A percentile compares a stretch with the other conserved stretches of the same genome.
Conservation (phyloP, 768 basidiomycete genomes). For the Holtermannia corniformis region DNA sequence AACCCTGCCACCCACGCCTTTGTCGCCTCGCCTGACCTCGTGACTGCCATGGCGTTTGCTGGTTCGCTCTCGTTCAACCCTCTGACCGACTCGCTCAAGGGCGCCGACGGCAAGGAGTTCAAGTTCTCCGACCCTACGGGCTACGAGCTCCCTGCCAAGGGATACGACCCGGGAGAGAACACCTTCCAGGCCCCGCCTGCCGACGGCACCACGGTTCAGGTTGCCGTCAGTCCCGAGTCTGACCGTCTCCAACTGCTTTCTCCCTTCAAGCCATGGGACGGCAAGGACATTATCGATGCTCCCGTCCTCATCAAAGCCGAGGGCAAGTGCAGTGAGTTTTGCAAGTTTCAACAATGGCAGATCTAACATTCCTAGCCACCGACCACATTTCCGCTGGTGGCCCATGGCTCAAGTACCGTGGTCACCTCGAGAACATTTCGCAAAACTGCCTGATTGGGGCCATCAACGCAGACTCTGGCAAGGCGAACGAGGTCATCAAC, state of each 20-base stretch:
- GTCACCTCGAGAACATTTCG: constrained; percentile 96
- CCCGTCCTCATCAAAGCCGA: constrained; percentile 95
- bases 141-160: constrained; percentile 83
- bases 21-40: constrained; percentile 53
- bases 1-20: constrained; percentile 87
- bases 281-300: constrained; percentile 76
- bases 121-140: constrained; percentile 90
- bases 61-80: constrained; percentile 96
- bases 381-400: constrained; percentile 97
- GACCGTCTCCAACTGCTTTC: constrained; percentile 83
- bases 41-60: constrained; percentile 93
- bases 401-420: constrained; percentile 99
- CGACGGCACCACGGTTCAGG: constrained; percentile 71
- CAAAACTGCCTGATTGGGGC: constrained; percentile 98
- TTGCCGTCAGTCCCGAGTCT: constrained; percentile 72
- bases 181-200: constrained; percentile 91
- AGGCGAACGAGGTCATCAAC: constrained; percentile 88
- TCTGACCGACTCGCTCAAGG: constrained; percentile 74
- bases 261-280: constrained; percentile 88
- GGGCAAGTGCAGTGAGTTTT: constrained; percentile 90
- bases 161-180: constrained; percentile 93
- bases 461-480: constrained; percentile 87
- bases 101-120: constrained; percentile 90
- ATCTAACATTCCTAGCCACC: constrained; percentile 48
- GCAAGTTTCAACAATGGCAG: not conserved